A percentile compares a stretch with the other conserved stretches of the same genome.
These are phyloP conservation scores for Endocarpon pusillum DNA, from an alignment of 495 filamentous ascomycete species.

Conservation along the genomic window DNA sequence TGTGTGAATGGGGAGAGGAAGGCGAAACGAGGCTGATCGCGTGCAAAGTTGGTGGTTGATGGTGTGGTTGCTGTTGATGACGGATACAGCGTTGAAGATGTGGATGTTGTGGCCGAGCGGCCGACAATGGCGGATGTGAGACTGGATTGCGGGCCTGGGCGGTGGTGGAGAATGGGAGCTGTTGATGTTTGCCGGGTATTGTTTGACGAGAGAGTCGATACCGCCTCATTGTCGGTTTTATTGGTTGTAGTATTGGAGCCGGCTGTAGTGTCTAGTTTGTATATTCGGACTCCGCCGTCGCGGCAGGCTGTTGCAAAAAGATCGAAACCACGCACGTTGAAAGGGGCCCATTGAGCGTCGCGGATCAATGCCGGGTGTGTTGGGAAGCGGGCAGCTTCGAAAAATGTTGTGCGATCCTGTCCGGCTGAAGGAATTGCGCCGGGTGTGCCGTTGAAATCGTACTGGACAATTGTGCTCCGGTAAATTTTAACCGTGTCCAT, in stretches of 20 bases:
- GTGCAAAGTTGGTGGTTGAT: background rate
- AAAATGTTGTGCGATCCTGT: conserved; percentile 55
- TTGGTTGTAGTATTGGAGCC: background rate
- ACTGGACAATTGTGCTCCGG: conserved; percentile 44
- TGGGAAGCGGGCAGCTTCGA: conserved; percentile 55
- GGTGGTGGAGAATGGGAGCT: background rate
- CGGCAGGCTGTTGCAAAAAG: conserved; percentile 82
- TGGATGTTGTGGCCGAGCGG: too few species aligned
- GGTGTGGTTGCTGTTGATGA: background rate
- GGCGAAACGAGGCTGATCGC: background rate
- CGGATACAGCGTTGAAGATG: background rate
- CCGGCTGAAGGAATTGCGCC: conserved; percentile 28
- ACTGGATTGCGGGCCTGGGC: background rate
- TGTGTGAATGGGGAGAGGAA: background rate
- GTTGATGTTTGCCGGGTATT: background rate
- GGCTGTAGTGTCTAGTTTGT: conserved; percentile 45
- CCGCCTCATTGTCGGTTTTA: too few species aligned
- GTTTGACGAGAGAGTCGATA: too few species aligned
- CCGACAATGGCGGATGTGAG: conserved; percentile 1
- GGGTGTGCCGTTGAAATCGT: background rate
- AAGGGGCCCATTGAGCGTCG: conserved; percentile 84
- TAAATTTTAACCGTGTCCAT: conserved; percentile 70
- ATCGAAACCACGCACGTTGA: conserved; percentile 72
- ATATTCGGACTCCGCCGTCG: conserved; percentile 76
- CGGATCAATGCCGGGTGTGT: conserved; percentile 63